Base-by-base conservation (phyloP, 768 basidiomycete species). In the Rickenella mellea region DNA sequence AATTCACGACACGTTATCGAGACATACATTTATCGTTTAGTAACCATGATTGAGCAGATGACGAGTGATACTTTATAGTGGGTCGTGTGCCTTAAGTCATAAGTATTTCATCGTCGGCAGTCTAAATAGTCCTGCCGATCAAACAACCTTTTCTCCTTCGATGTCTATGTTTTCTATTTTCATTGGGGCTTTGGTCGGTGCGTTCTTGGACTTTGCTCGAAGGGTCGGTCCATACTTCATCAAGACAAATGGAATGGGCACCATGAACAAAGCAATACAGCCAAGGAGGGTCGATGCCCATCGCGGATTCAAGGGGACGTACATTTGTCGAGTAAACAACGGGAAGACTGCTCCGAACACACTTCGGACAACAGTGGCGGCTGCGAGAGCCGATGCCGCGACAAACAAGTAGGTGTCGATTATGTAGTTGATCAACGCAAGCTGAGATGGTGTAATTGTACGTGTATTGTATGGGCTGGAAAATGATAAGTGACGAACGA, bases 141-240 rank as follows among this genome's bases (percentile, higher is more conserved):
- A n/a, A n/a, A n/a, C n/a, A n/a, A n/a, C n/a, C n/a, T n/a, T n/a
- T n/a, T n/a, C n/a, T n/a, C n/a, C n/a, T n/a, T n/a, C n/a, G n/a
- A n/a, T n/a, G n/a, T n/a, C n/a, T n/a, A n/a, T n/a, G n/a, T n/a
- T n/a, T n/a, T n/a, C n/a, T n/a, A n/a, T n/a, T n/a, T n/a, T n/a
- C n/a, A n/a, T n/a, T n/a, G n/a, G n/a, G n/a, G n/a, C n/a, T n/a
- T n/a, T n/a, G n/a, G 55, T 50, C 8, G 67, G 66, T 20, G 67
- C 66, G 49, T 64, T 66, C 45, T 59, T 66, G 0, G 73, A 75
- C 47, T 57, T 70, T 27, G 50, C 47, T 15, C 73, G 59, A 3
- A 75, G 54, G 17, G 39, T 35, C 2, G 68, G 64, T 10, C 74
- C 73, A 32, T 21, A 39, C 26, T 21, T 39, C 15, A 15, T 20